Evolutionary conservation across 179 eudicot species (phyloP).

Genomic region (Spinacia oleracea): DNA sequence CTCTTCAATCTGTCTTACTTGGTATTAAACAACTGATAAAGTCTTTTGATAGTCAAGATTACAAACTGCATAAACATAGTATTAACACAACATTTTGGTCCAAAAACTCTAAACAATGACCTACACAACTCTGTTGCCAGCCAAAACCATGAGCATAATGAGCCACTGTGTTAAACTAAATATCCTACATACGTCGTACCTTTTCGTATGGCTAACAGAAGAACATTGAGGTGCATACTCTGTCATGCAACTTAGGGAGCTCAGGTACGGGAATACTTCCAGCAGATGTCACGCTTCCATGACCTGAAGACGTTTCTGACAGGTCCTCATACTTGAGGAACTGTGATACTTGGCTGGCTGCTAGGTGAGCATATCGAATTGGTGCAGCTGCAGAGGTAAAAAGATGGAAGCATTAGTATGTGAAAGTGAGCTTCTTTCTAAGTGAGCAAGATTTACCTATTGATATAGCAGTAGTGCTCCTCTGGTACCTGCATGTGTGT

Average conservation of each 20-base stretch:
- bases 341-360: slow-evolving; percentile 11
- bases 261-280: slow-evolving; percentile 4
- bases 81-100: background rate
- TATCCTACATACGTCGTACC: background rate
- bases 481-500: slow-evolving; percentile 17
- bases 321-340: slow-evolving; percentile 12
- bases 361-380: slow-evolving; percentile 17
- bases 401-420: background rate
- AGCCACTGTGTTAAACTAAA: no score
- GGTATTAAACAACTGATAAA: background rate
- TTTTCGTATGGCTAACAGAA: background rate
- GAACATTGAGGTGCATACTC: slow-evolving; percentile 12
- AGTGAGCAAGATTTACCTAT: slow-evolving; percentile 3
- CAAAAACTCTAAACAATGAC: background rate
- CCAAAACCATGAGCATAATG: background rate
- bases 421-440: background rate
- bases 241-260: slow-evolving; percentile 4
- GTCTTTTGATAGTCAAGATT: background rate
- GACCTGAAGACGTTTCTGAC: slow-evolving; percentile 4
- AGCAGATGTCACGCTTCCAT: slow-evolving; percentile 12
- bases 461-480: slow-evolving; percentile 25
- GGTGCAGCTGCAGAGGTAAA: slow-evolving; percentile 4
- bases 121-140: background rate
- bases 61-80: background rate
- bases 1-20: background rate